phyloP scores from a whole-genome alignment of 176 grass and related monocot genomes.

The Tuctoria greenei region DNA sequence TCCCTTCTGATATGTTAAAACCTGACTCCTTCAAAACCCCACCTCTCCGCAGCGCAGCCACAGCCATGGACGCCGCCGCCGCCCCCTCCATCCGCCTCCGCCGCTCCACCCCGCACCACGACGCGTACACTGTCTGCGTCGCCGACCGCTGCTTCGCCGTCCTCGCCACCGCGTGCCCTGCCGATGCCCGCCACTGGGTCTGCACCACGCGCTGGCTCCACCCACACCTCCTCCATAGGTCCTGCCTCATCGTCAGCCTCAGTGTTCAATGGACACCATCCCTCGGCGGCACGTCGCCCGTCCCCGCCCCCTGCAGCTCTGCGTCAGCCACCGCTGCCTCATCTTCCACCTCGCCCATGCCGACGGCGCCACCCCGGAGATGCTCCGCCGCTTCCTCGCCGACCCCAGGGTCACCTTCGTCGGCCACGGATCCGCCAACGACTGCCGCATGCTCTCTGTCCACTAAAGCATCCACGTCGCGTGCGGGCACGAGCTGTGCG shows the following conservation, averaged over 20 bases:
- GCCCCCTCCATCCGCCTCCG: constrained; percentile 29
- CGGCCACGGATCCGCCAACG: neutral
- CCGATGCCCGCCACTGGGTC: constrained; percentile 36
- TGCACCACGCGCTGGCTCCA: constrained; percentile 25
- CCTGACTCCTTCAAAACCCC: too few relatives aligned
- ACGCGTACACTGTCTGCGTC: constrained; percentile 37
- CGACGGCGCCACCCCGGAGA: neutral
- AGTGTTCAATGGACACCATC: constrained; percentile 33
- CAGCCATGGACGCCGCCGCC: too few relatives aligned
- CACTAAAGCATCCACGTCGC: constrained; percentile 28
- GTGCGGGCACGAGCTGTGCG: neutral
- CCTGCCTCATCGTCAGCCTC: constrained; percentile 42
- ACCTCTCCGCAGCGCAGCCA: too few relatives aligned
- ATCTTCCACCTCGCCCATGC: constrained; percentile 51
- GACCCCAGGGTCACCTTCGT: constrained; percentile 46
- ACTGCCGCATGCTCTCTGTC: constrained; percentile 24
- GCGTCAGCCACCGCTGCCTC: too few relatives aligned
- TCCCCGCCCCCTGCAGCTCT: constrained; percentile 39
- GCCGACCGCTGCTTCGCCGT: neutral
- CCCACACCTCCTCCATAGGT: neutral
- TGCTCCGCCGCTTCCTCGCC: constrained; percentile 29
- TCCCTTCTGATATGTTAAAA: too few relatives aligned
- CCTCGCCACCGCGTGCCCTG: constrained; percentile 23
- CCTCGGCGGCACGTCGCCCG: neutral
- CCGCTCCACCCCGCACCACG: constrained; percentile 1